These are phyloP conservation scores for Hymenoscyphus salicellus DNA, from an alignment of 2,329 filamentous ascomycete genomes.

Conservation along the genomic window DNA sequence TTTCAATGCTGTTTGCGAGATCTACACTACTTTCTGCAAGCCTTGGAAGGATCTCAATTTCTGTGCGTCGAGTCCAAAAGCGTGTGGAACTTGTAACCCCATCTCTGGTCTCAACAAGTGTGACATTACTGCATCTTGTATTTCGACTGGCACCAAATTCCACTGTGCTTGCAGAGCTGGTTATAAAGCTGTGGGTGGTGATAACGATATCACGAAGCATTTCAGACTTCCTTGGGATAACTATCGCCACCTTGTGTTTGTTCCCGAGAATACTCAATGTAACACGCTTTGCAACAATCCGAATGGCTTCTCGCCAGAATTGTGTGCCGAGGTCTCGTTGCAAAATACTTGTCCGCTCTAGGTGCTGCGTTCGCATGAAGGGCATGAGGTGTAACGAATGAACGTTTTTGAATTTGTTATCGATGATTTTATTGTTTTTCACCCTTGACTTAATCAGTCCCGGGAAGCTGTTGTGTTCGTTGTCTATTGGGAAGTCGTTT, in stretches of 20 bases:
- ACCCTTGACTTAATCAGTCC: not conserved
- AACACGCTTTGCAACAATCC: not conserved
- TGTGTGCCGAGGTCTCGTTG: slow-evolving; percentile 5
- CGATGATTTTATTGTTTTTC: not conserved
- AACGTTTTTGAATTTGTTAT: not conserved
- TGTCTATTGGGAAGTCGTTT: not conserved
- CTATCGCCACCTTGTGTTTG: not conserved
- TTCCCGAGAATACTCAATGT: slow-evolving; percentile 1
- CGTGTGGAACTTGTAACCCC: slow-evolving; percentile 6
- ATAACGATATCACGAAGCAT: slow-evolving; percentile 4
- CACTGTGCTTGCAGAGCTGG: slow-evolving; percentile 7
- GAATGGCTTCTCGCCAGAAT: slow-evolving; percentile 2
- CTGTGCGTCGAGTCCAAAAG: not conserved
- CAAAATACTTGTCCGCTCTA: slow-evolving; percentile 3
- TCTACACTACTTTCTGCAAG: slow-evolving; percentile 2
- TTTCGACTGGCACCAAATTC: slow-evolving; percentile 7
- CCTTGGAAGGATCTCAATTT: slow-evolving; percentile 6
- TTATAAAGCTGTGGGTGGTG: not conserved
- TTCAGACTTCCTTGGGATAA: slow-evolving; percentile 6
- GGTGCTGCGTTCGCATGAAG: not conserved
- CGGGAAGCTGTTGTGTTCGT: not conserved
- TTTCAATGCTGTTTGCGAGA: slow-evolving; percentile 7
- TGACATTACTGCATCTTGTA: slow-evolving; percentile 8
- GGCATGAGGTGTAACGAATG: not conserved
- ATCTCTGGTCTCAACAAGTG: slow-evolving; percentile 8